A percentile compares a stretch with the other conserved stretches of the same genome.
Evolutionary conservation across 2,329 filamentous ascomycete genomes (phyloP).

Genomic region (Trichophyton simii): DNA sequence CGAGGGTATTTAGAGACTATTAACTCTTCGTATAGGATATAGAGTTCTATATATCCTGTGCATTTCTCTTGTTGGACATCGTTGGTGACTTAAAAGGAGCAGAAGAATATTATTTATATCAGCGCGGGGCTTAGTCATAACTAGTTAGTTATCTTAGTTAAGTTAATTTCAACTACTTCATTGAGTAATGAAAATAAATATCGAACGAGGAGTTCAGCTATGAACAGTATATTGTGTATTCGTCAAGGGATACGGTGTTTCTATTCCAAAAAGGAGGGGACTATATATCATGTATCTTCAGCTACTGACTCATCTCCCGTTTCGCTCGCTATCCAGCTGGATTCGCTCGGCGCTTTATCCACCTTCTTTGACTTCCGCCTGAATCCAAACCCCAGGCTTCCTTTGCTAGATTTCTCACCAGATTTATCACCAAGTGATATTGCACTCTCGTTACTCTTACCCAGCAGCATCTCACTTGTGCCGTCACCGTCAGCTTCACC

Average conservation of each 20-base stretch:
- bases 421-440: constrained; percentile 28
- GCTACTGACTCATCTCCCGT: constrained; percentile 31
- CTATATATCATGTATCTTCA: constrained; percentile 18
- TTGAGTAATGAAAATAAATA: background rate
- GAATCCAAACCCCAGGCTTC: constrained; percentile 35
- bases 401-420: constrained; percentile 31
- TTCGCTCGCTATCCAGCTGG: constrained; percentile 30
- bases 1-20: background rate
- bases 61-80: too few species aligned
- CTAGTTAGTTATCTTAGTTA: background rate
- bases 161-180: background rate
- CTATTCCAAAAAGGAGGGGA: background rate
- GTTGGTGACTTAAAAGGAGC: too few species aligned
- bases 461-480: constrained; percentile 28
- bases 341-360: constrained; percentile 32
- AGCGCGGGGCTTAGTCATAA: background rate
- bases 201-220: background rate
- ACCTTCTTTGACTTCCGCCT: constrained; percentile 36
- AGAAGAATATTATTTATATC: background rate
- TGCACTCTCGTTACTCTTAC: constrained; percentile 33
- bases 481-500: constrained; percentile 36
- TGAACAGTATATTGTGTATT: background rate
- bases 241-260: background rate
- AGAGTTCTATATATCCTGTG: too few species aligned
- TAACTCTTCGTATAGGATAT: background rate